Evolutionary conservation across 2,329 filamentous ascomycete species (phyloP).

Genomic region (Penicillium sp.): DNA sequence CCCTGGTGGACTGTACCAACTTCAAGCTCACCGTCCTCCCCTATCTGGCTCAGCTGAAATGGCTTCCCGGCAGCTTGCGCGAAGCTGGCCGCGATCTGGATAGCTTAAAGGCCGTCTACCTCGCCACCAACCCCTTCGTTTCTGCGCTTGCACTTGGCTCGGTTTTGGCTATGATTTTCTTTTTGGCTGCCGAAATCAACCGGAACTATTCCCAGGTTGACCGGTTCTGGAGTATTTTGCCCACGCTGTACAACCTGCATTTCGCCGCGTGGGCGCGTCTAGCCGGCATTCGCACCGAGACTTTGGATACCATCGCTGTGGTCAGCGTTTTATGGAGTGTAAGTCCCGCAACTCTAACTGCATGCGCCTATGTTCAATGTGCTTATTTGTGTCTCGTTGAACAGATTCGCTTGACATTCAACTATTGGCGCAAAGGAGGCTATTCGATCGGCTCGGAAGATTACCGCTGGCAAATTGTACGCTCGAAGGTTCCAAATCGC

Average conservation of each 20-base stretch:
- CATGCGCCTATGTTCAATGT: not conserved
- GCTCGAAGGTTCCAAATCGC: constrained; percentile 61
- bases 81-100: constrained; percentile 57
- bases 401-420: constrained; percentile 78
- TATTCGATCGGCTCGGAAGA: constrained; percentile 88
- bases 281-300: constrained; percentile 63
- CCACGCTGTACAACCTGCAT: constrained; percentile 80
- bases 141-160: constrained; percentile 68
- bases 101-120: constrained; percentile 66
- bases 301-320: constrained; percentile 67
- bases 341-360: constrained; percentile 31
- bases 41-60: constrained; percentile 64
- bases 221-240: constrained; percentile 83
- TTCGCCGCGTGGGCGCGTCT: constrained; percentile 78
- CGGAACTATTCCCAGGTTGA: constrained; percentile 97
- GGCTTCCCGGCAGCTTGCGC: constrained; percentile 62
- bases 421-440: constrained; percentile 94
- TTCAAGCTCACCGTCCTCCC: constrained; percentile 70
- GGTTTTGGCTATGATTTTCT: constrained; percentile 64
- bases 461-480: constrained; percentile 83
- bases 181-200: constrained; percentile 77
- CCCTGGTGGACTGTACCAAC: constrained; percentile 69
- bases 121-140: constrained; percentile 80
- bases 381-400: constrained; percentile 19
- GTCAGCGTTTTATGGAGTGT: constrained; percentile 77